Conservation (phyloP, 352 stramenopile species). For the Phytophthora parvispora region DNA sequence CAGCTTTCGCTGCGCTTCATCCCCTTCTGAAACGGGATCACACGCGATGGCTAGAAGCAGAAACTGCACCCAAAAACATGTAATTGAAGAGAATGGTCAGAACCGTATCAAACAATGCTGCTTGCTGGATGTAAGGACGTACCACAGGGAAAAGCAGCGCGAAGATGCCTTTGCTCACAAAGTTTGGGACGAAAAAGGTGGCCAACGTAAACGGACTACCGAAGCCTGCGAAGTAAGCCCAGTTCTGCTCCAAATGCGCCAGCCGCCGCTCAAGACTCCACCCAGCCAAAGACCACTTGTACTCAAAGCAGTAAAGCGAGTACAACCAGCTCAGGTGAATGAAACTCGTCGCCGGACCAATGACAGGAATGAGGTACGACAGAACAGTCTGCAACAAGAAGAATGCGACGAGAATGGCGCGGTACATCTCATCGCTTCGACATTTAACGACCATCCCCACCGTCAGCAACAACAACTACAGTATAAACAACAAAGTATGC, state of each 20-base stretch:
- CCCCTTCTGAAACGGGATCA: constrained; percentile 67
- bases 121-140: constrained; percentile 8
- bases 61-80: constrained; percentile 57
- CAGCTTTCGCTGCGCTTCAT: constrained; percentile 60
- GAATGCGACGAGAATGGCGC: constrained; percentile 87
- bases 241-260: constrained; percentile 86
- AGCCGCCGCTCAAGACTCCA: constrained; percentile 89
- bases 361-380: constrained; percentile 82
- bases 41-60: constrained; percentile 86
- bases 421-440: constrained; percentile 83
- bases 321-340: constrained; percentile 91
- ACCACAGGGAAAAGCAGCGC: constrained; percentile 90
- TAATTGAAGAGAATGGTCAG: not conserved
- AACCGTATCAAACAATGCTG: not conserved
- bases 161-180: constrained; percentile 93
- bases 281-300: constrained; percentile 91
- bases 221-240: constrained; percentile 91
- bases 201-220: constrained; percentile 89
- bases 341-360: constrained; percentile 83
- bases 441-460: not conserved
- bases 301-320: constrained; percentile 93
- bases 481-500: not conserved
- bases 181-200: constrained; percentile 92
- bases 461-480: not conserved
- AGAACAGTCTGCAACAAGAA: constrained; percentile 90